Percentiles rank a stretch among this genome's conserved stretches.
phyloP scores from a whole-genome alignment of 2,329 filamentous ascomycete genomes.

The Neurospora sp. region DNA sequence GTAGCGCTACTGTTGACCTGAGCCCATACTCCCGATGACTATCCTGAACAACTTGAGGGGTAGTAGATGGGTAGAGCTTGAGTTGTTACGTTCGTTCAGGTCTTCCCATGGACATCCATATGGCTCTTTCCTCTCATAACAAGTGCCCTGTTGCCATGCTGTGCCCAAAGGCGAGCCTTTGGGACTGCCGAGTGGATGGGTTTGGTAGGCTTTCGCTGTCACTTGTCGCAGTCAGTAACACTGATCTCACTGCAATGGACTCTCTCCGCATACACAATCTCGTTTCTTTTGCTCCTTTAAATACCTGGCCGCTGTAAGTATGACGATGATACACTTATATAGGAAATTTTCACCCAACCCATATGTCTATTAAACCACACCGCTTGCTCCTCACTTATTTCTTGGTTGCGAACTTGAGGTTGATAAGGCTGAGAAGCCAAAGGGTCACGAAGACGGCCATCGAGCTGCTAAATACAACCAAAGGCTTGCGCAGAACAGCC shows the following conservation, averaged over 20 bases:
- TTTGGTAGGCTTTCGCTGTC: too few relatives aligned
- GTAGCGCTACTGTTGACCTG: too few relatives aligned
- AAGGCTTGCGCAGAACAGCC: constrained; percentile 73
- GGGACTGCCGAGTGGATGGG: neutral
- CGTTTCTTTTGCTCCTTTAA: neutral
- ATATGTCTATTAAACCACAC: neutral
- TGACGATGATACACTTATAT: neutral
- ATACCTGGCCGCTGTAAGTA: neutral
- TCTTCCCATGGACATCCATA: too few relatives aligned
- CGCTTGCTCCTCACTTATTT: constrained; percentile 22
- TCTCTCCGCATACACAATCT: neutral
- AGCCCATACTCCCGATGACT: too few relatives aligned
- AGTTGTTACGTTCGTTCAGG: too few relatives aligned
- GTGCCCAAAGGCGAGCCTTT: neutral
- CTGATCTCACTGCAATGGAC: neutral
- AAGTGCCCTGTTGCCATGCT: too few relatives aligned
- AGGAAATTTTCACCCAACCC: neutral
- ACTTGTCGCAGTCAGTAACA: neutral
- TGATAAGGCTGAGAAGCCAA: constrained; percentile 68
- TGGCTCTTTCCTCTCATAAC: too few relatives aligned
- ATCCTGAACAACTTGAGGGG: too few relatives aligned
- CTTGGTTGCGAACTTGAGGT: constrained; percentile 60
- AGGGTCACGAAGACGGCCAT: constrained; percentile 64
- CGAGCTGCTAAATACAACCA: constrained; percentile 67
- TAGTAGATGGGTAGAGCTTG: too few relatives aligned